These are phyloP conservation scores for Medicago ruthenica DNA, from an alignment of 306 rosid species.

Conservation along the genomic window DNA sequence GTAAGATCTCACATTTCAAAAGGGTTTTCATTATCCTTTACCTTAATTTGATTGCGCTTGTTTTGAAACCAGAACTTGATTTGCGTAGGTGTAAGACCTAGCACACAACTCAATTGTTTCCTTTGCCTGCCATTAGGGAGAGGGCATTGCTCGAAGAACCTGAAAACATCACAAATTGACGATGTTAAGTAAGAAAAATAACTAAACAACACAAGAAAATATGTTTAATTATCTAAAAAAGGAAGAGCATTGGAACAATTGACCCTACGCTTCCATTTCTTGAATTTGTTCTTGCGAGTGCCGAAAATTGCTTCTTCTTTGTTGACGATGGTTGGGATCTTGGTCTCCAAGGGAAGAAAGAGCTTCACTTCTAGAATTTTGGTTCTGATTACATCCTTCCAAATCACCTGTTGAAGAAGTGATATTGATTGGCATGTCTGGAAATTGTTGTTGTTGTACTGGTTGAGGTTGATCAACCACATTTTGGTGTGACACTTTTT, in stretches of 20 bases:
- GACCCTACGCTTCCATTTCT: slow-evolving; percentile 75
- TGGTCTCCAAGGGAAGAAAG: slow-evolving; percentile 57
- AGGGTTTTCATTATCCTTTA: slow-evolving; percentile 5
- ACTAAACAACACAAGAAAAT: not conserved
- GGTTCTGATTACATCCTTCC: not conserved
- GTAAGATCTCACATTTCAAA: not conserved
- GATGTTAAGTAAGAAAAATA: not conserved
- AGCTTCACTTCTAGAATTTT: not conserved
- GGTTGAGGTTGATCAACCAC: not conserved
- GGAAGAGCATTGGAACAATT: not conserved
- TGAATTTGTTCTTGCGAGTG: slow-evolving; percentile 69
- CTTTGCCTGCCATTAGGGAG: slow-evolving; percentile 87
- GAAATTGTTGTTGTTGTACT: not conserved
- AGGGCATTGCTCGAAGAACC: slow-evolving; percentile 79
- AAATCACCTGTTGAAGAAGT: not conserved
- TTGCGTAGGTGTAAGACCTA: slow-evolving; percentile 79
- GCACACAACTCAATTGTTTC: slow-evolving; percentile 70
- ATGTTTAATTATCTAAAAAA: not conserved
- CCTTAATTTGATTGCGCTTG: slow-evolving; percentile 89
- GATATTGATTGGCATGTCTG: not conserved
- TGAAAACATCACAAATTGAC: slow-evolving; percentile 18
- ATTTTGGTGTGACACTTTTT: not conserved
- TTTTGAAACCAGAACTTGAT: slow-evolving; percentile 96
- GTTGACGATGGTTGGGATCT: slow-evolving; percentile 46
- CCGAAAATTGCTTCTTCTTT: slow-evolving; percentile 69